Base-by-base conservation (phyloP, 768 basidiomycete genomes). In the Auricularia cornea region DNA sequence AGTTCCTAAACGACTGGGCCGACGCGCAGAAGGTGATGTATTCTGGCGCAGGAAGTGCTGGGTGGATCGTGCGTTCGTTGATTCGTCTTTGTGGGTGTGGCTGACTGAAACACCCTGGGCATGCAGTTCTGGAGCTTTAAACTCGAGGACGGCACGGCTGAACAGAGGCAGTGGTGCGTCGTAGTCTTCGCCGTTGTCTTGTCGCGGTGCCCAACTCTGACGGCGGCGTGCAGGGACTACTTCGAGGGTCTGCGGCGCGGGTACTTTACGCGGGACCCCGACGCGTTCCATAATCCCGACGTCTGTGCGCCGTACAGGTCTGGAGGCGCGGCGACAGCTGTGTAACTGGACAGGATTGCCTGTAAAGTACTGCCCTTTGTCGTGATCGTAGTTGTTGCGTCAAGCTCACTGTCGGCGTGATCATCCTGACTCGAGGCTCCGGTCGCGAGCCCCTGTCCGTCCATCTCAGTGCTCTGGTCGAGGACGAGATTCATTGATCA, bases 21-120 rank as follows among this genome's bases (percentile, higher is more conserved):
- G 89, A 90, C 67, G 86, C 88, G 29, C 88, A 90, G 72, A 90
- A 90, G 71, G 72, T 83, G 41, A 77, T 81, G 1, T 89, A 89
- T 61, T 78, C 61, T 73, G 86, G 64, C 78, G 80, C 35, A n/a
- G n/a, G n/a, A n/a, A n/a, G n/a, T n/a, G 79, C 80, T 2, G 88
- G 88, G 30, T 89, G 87, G 87, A 78, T 89, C 48, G 86, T 87
- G 66, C 73, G 84, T 77, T 35, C 32, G 18, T 41, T 14, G 23
- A 18, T 38, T 57, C 32, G 29, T 16, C 11, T 31, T 54, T 10
- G 23, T n/a, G n/a, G n/a, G n/a, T n/a, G n/a, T n/a, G n/a, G n/a
- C n/a, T n/a, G n/a, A n/a, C n/a, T n/a, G n/a, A n/a, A n/a, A n/a
- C 48, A 16, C 18, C 41, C 56, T 40, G 18, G 16, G 6, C 29